Evolutionary conservation across 257 asterid species (phyloP), one percentile per base, ranked within the genome.

Genomic region (Solanum okadae): DNA sequence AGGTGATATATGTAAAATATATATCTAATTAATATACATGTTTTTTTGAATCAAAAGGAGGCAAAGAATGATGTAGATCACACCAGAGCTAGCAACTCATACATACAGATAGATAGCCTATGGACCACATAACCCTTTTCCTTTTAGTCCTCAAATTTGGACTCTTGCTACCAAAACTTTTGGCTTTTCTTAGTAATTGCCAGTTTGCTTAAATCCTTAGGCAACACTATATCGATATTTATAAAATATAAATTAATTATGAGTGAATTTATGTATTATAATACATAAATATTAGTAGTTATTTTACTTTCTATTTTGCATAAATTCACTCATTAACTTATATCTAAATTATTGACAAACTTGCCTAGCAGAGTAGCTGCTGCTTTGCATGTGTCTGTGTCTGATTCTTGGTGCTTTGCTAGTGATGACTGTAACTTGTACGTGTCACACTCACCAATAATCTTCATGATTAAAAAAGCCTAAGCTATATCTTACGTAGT

Each of bases 91-190:
- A 93, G 68, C 70, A 46, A 63, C 31, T 63, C 15, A 40, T 52
- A 67, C 84, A 77, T 38, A 38, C 40, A 29, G 91, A 91, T 93
- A 25, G 91, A 91, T 93, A 92, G 96, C 27, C 84, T 65, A 76
- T 93, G 95, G 94, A 94, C 93, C 94, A 92, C 92, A 73, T 49
- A 72, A 63, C 37, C 82, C 13, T n/a, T 52, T 75, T 35, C 29
- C 38, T 38, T 3, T 88, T 52, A 84, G 63, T 91, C 83, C 33
- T 61, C 40, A 87, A 37, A 34, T 59, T 79, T 79, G 79, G 81
- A 85, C 56, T 85, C 42, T 38, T 38, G 11, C 42, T 67, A n/a
- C 81, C 81, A 33, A 40, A 16, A 16, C 3, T n/a, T 70, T 85
- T 67, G 76, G 67, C 63, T 63, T 85, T 63, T 85, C 27, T 38